Evolutionary conservation across 441 rosid species (phyloP).

Genomic region (Erysimum cheiri): DNA sequence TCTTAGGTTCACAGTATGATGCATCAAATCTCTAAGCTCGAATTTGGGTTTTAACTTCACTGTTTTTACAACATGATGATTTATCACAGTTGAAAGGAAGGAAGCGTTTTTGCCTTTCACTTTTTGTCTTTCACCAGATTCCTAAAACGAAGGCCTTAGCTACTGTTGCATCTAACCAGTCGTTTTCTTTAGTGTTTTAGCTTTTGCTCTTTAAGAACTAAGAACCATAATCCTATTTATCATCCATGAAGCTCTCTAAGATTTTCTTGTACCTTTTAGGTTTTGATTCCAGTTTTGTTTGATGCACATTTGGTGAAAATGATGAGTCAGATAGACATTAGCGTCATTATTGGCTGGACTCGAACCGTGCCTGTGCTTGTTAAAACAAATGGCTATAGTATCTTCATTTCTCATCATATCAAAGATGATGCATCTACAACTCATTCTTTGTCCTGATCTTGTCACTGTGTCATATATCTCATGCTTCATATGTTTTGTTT

Average conservation of each 20-base stretch:
- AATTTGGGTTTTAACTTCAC: not conserved
- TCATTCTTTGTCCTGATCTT: slow-evolving; percentile 14
- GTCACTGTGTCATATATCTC: slow-evolving; percentile 5
- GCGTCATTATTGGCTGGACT: not conserved
- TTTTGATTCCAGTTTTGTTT: slow-evolving; percentile 1
- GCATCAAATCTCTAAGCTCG: slow-evolving; percentile 11
- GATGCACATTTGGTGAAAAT: not conserved
- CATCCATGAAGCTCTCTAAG: no score
- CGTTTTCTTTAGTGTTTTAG: not conserved
- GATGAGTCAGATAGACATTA: not conserved
- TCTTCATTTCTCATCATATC: not conserved
- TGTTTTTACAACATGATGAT: slow-evolving; percentile 12
- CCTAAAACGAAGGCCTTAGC: slow-evolving; percentile 8
- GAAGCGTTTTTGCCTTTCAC: slow-evolving; percentile 15
- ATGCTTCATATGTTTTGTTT: slow-evolving; percentile 8
- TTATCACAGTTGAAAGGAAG: slow-evolving; percentile 19
- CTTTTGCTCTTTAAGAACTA: not conserved
- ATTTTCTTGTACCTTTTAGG: slow-evolving; percentile 3
- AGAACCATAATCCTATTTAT: not conserved
- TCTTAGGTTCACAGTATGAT: slow-evolving; percentile 24
- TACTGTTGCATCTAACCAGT: not conserved
- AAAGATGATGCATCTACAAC: not conserved
- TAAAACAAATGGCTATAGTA: slow-evolving; percentile 1
- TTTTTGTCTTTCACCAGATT: slow-evolving; percentile 19
- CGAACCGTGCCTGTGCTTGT: not conserved